Conservation (phyloP, 2,329 filamentous ascomycete species). For the Fusarium pininemorale region DNA sequence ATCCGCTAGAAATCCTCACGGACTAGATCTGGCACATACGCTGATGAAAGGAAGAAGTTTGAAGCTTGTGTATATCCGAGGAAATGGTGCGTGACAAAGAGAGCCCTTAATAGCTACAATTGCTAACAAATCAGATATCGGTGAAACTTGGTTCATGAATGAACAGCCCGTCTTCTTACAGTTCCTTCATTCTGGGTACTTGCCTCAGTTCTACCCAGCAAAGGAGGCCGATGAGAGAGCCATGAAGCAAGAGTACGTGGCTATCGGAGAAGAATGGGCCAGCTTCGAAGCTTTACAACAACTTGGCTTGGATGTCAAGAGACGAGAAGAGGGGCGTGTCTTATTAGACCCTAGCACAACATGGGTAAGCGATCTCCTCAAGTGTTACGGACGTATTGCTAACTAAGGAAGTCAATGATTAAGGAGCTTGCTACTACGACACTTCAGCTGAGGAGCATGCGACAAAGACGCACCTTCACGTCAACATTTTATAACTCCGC, state of each 20-base stretch:
- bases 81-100: background rate
- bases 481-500: slow-evolving; percentile 15
- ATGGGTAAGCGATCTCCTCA: background rate
- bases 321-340: slow-evolving; percentile 2
- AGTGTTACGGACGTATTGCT: fast-evolving
- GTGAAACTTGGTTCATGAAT: slow-evolving; percentile 28
- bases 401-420: background rate
- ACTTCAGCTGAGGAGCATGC: slow-evolving; percentile 19
- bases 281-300: slow-evolving; percentile 16
- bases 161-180: slow-evolving; percentile 18
- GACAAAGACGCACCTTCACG: slow-evolving; percentile 8
- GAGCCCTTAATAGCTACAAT: fast-evolving
- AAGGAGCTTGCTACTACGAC: slow-evolving; percentile 17
- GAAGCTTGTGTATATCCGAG: slow-evolving; percentile 17
- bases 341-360: slow-evolving; percentile 4
- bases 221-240: background rate
- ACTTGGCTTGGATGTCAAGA: background rate
- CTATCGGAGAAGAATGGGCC: slow-evolving; percentile 22
- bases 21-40: slow-evolving; percentile 11
- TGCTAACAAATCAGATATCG: slow-evolving; percentile 5
- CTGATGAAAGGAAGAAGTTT: background rate
- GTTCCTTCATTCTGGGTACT: slow-evolving; percentile 21
- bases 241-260: slow-evolving; percentile 12
- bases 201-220: slow-evolving; percentile 14
- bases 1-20: slow-evolving; percentile 12